Base-by-base conservation (phyloP, 1,284 basidiomycete species). In the Cryptococcus amylolentus region DNA sequence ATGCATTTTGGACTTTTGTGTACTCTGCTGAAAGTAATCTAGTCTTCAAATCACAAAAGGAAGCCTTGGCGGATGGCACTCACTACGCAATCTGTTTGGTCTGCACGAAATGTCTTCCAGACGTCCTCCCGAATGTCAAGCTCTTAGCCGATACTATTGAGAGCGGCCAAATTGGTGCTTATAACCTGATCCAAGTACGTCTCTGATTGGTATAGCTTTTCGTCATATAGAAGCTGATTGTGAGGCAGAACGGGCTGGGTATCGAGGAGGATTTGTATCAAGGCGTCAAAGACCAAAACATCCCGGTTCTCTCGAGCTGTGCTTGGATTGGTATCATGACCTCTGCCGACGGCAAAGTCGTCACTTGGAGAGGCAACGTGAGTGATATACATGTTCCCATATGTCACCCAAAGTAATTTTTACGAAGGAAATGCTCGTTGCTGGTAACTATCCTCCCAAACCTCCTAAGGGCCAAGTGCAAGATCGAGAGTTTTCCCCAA, bases 21-120 rank as follows among this genome's bases (percentile, higher is more conserved):
- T 38, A 14, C 18, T 18, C 3, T 12, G 18, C 9, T 23, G 18
- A 23, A n/a, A 8, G 18, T 31, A 26, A 2, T 12, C 5, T 23
- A 84, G 88, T 88, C 23, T 82, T 84, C 64, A 80, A 75, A 27
- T 82, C 82, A 1, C 80, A 88, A 28, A 71, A 75, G 1, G 81
- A 84, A 14, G 86, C 87, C 1, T 77, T 83, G 7, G 63, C 55
- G 1, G 61, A 63, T 49, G 85, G 87, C 42, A 73, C 78, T 41
- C 64, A 79, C 1, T 90, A 88, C 70, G 81, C 83, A 38, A 84
- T 86, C 67, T 85, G 88, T 13, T 71, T 90, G 12, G 73, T 89
- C 52, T 81, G 85, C 2, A 88, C 86, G 2, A 91, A 91, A 69
- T 84, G 84, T 5, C 76, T 90, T 3, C 88, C 88, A 0, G 88